Base-by-base conservation (phyloP, 495 filamentous ascomycete genomes). In the Chaetomidium leptoderma region DNA sequence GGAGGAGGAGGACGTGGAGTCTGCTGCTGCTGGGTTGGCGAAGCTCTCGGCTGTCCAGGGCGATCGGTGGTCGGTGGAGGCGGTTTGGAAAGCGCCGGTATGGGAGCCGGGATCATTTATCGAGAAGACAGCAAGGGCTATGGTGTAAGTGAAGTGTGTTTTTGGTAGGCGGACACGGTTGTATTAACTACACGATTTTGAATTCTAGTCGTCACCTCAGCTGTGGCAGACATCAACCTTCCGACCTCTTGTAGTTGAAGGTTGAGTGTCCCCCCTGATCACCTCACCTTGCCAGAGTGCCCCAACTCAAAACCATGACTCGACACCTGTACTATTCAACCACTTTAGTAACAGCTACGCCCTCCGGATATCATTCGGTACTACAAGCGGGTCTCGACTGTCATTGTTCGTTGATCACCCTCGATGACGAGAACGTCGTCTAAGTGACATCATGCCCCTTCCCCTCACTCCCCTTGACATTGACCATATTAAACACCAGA, bases 381-480 rank as follows among this genome's bases (percentile, higher is more conserved):
- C 21, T 21, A 5, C 9, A 23, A 33, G 39, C 39, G 51, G 26
- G 51, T 17, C 40, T 13, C 4, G 1, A 24, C 21, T 1, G 27
- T 14, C 19, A 11, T 44, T 21, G 17, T 44, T 4, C 23, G 10
- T 14, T 45, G 11, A 55, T 45, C 39, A n/a, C 13, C 29, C 0
- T 32, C 14, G 11, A 55, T 55, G 52, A 45, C 52, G 50, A 55
- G 26, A n/a, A n/a, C 26, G 10, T 35, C 39, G 35, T 44, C n/a
- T 24, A 35, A 45, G 40, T 55, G 52, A 55, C 52, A 55, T 55
- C 52, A 55, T 45, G 26, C 17, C 36, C 36, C 51, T 5, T 8
- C 19, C 21, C 24, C 24, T 2, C 16, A 26, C 19, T 39, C 29
- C 19, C 11, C 5, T n/a, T n/a, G n/a, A n/a, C n/a, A n/a, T n/a